Evolutionary conservation across 1,139 yeast genomes (phyloP), one percentile per base, ranked within the genome.

Genomic region (Casaregolazyma suthepensis): DNA sequence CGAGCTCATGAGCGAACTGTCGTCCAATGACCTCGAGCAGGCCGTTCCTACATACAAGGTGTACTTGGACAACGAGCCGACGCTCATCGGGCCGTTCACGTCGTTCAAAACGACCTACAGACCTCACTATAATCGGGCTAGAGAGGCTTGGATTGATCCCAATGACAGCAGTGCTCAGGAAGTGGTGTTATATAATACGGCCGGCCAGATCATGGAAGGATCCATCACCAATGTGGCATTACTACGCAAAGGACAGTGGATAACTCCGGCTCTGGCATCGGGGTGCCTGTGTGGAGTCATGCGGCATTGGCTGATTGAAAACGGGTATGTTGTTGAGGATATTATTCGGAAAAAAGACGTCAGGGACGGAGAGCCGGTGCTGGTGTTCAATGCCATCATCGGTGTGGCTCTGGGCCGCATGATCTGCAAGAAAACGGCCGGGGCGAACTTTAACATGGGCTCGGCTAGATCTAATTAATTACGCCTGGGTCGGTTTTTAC

Each of bases 271-370:
- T 26, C 71, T 90, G 44, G 74, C 81, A 1, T 73, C 83, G 12
- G 99, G 98, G 0, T 88, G 96, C 64, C 74, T 91, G 51, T 85
- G 91, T 70, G 98, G 98, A 7, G 93, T 87, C 0, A 80, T 82
- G 63, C 76, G 98, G 60, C 82, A 82, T 57, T 79, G 77, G 65
- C 69, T 93, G 49, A 66, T 93, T 18, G 70, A 76, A 17, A 78
- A 80, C 49, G 78, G 79, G 1, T 64, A 74, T 44, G 71, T 91
- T 1, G 74, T 75, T 50, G 96, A 87, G 63, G 81, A 76, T 10
- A 66, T 68, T 1, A 68, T 90, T 1, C 61, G 63, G 3, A 64
- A 75, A 19, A 67, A 72, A 13, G 78, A 78, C 15, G 61, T 93
- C 5, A 63, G 66, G 23, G 69, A 71, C 15, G 96, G 96, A 1